Base-by-base conservation (phyloP, 345 rosid species). In the Pugionium dolabratum region DNA sequence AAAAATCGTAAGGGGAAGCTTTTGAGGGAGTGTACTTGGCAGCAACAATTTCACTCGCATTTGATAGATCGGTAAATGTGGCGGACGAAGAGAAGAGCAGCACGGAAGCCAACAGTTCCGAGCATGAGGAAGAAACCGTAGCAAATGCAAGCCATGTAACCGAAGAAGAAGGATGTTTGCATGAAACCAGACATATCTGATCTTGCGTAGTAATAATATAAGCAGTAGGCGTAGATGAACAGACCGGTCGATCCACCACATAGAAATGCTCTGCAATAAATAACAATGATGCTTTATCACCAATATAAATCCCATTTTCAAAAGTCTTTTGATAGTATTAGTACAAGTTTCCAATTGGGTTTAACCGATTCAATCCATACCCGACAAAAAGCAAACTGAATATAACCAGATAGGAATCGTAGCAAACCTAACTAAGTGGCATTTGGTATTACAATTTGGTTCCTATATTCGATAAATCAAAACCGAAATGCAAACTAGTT, bases 91-190 rank as follows among this genome's bases (percentile, higher is more conserved):
- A 86, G 70, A 40, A 89, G 73, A 1, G 91, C 79, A 0, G 96
- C 90, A 3, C 87, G 88, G 84, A 89, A 89, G 35, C 96, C 96
- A 8, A 85, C 84, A 1, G 81, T 59, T 41, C 96, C 90, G 0
- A 89, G 93, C 96, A 89, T 84, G 45, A 89, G 87, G 81, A 89
- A 83, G 91, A 89, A 85, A 27, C 91, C 87, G 52, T 83, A 86
- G 72, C 96, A 89, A 71, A 86, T 81, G 82, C 93, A 89, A 45
- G 90, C 91, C 96, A 89, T 86, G 78, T 89, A 89, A 10, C 90
- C 90, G 45, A 86, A 89, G 86, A 86, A 89, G 80, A 86, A 89
- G 0, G 96, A 85, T 31, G 90, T 86, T 78, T 89, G 90, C 93
- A 89, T 86, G 79, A 89, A 86, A 45, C 96, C 96, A 0, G 96